Evolutionary conservation across 345 rosid species (phyloP).

Genomic region (Psidium guajava): DNA sequence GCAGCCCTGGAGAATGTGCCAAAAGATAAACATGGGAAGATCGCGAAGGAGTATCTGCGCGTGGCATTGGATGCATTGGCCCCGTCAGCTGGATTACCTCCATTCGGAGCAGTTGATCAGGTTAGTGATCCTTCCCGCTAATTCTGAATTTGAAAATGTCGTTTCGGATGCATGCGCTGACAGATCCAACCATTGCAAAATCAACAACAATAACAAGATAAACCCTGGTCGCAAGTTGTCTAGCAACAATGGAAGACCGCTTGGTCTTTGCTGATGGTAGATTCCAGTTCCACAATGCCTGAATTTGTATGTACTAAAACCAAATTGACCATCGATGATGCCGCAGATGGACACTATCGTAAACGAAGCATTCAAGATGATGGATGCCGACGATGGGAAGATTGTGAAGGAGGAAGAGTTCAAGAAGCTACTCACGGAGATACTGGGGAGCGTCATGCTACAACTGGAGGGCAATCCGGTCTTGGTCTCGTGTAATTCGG

Average conservation of each 20-base stretch:
- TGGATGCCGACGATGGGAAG: slow-evolving; percentile 67
- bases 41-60: slow-evolving; percentile 54
- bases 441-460: slow-evolving; percentile 76
- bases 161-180: not conserved
- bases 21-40: slow-evolving; percentile 57
- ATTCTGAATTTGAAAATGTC: not conserved
- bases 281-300: not conserved
- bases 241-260: not conserved
- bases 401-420: slow-evolving; percentile 75
- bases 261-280: not conserved
- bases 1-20: slow-evolving; percentile 42
- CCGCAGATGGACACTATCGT: slow-evolving; percentile 62
- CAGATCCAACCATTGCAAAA: not conserved
- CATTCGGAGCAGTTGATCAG: slow-evolving; percentile 73
- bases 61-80: slow-evolving; percentile 56
- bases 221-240: not conserved
- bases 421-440: slow-evolving; percentile 55
- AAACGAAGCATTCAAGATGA: slow-evolving; percentile 41
- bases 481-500: slow-evolving; percentile 62
- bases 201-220: not conserved
- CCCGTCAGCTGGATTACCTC: slow-evolving; percentile 76
- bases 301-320: not conserved
- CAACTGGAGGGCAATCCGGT: slow-evolving; percentile 70
- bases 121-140: slow-evolving; percentile 13
- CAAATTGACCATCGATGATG: not conserved